Evolutionary conservation across 495 filamentous ascomycete genomes (phyloP).

Genomic region (Cercophora newfieldiana): DNA sequence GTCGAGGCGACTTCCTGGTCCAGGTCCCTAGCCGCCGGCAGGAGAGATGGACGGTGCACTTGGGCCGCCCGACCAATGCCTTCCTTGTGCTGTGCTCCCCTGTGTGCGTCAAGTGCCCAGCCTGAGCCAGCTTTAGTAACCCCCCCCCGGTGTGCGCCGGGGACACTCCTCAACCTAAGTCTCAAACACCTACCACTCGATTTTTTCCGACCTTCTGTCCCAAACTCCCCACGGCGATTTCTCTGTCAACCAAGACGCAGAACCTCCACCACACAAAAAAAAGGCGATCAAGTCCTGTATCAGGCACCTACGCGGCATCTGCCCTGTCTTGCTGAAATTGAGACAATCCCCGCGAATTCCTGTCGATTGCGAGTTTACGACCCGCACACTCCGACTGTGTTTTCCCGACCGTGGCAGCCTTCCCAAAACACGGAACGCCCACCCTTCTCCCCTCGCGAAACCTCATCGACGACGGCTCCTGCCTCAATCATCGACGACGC

Average conservation of each 20-base stretch:
- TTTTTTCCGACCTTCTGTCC: constrained; percentile 33
- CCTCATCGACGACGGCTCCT: constrained; percentile 20
- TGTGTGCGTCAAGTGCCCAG: constrained; percentile 9
- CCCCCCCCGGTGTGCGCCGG: constrained; percentile 23
- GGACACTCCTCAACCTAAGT: constrained; percentile 32
- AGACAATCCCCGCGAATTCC: constrained; percentile 33
- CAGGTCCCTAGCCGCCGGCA: background rate
- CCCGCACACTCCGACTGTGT: constrained; percentile 23
- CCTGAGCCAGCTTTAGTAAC: constrained; percentile 24
- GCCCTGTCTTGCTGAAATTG: constrained; percentile 24
- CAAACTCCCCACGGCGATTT: constrained; percentile 26
- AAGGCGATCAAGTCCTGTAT: constrained; percentile 33
- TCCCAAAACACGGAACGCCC: constrained; percentile 24
- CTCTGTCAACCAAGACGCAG: constrained; percentile 27
- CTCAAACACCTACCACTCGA: constrained; percentile 30
- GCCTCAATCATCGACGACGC: constrained; percentile 19
- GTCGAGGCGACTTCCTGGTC: constrained; percentile 3
- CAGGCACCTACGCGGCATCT: constrained; percentile 29
- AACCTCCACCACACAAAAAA: constrained; percentile 19
- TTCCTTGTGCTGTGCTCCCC: constrained; percentile 20
- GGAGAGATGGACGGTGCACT: constrained; percentile 11
- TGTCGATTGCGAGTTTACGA: constrained; percentile 26
- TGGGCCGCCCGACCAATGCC: constrained; percentile 13
- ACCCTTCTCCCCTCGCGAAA: constrained; percentile 12
- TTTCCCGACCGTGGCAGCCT: constrained; percentile 34